A percentile compares a stretch with the other conserved stretches of the same genome.
Conservation (phyloP, 805 yeast species). For the Candida vartiovaarae region DNA sequence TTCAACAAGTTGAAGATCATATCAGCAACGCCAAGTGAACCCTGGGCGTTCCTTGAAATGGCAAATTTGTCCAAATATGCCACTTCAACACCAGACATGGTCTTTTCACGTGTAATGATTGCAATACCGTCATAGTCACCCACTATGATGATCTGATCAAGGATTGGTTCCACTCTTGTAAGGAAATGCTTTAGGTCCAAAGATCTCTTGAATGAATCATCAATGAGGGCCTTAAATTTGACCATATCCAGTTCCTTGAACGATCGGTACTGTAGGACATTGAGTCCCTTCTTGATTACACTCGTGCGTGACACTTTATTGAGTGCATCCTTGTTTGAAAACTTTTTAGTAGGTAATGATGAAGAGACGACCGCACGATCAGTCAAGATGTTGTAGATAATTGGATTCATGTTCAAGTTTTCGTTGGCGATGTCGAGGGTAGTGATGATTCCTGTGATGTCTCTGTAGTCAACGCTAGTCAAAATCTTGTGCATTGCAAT, state of each 20-base stretch:
- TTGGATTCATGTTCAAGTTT: slow-evolving; percentile 55
- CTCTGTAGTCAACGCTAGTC: slow-evolving; percentile 30
- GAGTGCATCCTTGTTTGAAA: slow-evolving; percentile 14
- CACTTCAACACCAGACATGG: slow-evolving; percentile 28
- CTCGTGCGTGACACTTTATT: slow-evolving; percentile 48
- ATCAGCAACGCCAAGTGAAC: slow-evolving; percentile 91
- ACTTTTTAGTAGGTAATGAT: slow-evolving; percentile 65
- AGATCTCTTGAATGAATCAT: slow-evolving; percentile 69
- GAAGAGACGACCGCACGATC: slow-evolving; percentile 89
- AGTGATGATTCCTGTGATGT: slow-evolving; percentile 80
- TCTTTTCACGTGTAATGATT: slow-evolving; percentile 74
- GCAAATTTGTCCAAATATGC: slow-evolving; percentile 92
- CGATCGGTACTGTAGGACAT: slow-evolving; percentile 11
- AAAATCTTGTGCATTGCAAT: slow-evolving; percentile 56
- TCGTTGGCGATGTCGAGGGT: slow-evolving; percentile 69
- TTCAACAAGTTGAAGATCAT: slow-evolving; percentile 77
- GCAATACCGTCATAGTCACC: slow-evolving; percentile 98
- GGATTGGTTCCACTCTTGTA: slow-evolving; percentile 49
- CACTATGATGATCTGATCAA: slow-evolving; percentile 76
- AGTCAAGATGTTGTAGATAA: slow-evolving; percentile 82
- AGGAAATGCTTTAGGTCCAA: slow-evolving; percentile 65
- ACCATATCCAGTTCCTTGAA: slow-evolving; percentile 34
- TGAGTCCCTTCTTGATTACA: slow-evolving; percentile 64
- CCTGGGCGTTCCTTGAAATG: slow-evolving; percentile 75
- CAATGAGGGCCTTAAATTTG: slow-evolving; percentile 55